Percentiles rank a stretch among this genome's conserved stretches.
phyloP scores from a whole-genome alignment of 495 filamentous ascomycete genomes.

The Pyrenopolyporus hunteri region DNA sequence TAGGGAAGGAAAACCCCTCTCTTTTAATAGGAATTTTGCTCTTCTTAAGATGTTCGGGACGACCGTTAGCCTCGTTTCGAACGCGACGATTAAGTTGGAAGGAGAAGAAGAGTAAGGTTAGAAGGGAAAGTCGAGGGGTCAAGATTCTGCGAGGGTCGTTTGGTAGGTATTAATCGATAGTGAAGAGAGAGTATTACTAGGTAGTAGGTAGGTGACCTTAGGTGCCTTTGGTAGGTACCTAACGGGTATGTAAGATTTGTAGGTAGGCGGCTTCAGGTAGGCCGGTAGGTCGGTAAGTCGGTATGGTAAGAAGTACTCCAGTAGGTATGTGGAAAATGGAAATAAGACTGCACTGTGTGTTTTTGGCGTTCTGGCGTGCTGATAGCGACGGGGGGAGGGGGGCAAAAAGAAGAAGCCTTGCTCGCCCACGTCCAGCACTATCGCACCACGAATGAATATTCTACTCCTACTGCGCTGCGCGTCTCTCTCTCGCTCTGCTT shows the following conservation, averaged over 20 bases:
- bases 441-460: constrained; percentile 13
- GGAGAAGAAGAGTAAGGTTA: neutral
- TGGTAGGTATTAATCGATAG: neutral
- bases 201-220: constrained; percentile 3
- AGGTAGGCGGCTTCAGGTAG: neutral
- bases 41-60: neutral
- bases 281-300: too few relatives aligned
- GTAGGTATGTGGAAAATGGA: constrained; percentile 4
- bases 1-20: constrained; percentile 6
- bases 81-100: neutral
- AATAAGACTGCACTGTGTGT: constrained; percentile 24
- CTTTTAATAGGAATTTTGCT: constrained; percentile 1
- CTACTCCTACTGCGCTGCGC: neutral
- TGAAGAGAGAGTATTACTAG: neutral
- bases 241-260: too few relatives aligned
- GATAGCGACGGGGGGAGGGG: neutral
- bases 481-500: neutral
- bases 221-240: constrained; percentile 6
- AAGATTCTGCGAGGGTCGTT: constrained; percentile 7
- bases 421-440: constrained; percentile 15
- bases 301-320: neutral
- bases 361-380: constrained; percentile 4
- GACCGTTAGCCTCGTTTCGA: neutral
- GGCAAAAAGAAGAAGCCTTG: constrained; percentile 1
- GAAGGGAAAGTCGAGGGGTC: neutral